A percentile compares a stretch with the other conserved stretches of the same genome.
phyloP scores from a whole-genome alignment of 352 stramenopile genomes.

The Aphanomyces invadans region DNA sequence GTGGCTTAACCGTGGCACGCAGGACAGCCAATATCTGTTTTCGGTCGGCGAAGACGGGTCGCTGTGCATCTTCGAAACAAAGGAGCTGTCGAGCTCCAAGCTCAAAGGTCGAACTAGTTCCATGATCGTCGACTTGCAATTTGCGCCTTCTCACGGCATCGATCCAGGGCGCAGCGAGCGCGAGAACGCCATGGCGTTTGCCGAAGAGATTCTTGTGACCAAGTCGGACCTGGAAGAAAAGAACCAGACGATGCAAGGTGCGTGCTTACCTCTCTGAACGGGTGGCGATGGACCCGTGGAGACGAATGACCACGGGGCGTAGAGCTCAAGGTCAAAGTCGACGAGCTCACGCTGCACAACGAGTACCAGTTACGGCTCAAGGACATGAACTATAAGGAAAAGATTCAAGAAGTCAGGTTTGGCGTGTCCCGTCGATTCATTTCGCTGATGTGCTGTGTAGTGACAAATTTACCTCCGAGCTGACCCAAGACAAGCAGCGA shows the following conservation, averaged over 20 bases:
- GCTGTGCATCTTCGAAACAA: conserved; percentile 86
- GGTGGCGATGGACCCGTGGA: conserved; percentile 24
- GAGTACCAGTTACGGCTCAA: conserved; percentile 93
- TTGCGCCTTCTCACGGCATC: no score
- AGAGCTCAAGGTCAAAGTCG: conserved; percentile 92
- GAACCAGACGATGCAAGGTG: conserved; percentile 66
- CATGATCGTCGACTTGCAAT: no score
- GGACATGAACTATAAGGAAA: conserved; percentile 93
- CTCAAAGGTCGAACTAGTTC: conserved; percentile 20
- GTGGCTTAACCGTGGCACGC: no score
- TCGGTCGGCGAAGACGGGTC: conserved; percentile 88
- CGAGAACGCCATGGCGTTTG: conserved; percentile 63
- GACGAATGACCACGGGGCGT: conserved; percentile 39
- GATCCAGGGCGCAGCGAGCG: conserved; percentile 23
- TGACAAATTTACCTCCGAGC: conserved; percentile 90
- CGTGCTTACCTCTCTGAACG: neutral
- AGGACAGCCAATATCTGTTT: conserved; percentile 90
- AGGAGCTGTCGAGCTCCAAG: conserved; percentile 36
- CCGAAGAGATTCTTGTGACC: conserved; percentile 77
- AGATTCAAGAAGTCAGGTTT: conserved; percentile 89
- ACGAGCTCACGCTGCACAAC: conserved; percentile 91
- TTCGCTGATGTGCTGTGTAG: conserved; percentile 15
- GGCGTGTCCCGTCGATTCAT: no score
- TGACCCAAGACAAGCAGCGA: conserved; percentile 89
- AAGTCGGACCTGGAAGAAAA: conserved; percentile 91